A percentile compares a stretch with the other conserved stretches of the same genome.
Evolutionary conservation across 371 early-diverging fungal genomes (phyloP).

Genomic region (Rhizopus delemar): DNA sequence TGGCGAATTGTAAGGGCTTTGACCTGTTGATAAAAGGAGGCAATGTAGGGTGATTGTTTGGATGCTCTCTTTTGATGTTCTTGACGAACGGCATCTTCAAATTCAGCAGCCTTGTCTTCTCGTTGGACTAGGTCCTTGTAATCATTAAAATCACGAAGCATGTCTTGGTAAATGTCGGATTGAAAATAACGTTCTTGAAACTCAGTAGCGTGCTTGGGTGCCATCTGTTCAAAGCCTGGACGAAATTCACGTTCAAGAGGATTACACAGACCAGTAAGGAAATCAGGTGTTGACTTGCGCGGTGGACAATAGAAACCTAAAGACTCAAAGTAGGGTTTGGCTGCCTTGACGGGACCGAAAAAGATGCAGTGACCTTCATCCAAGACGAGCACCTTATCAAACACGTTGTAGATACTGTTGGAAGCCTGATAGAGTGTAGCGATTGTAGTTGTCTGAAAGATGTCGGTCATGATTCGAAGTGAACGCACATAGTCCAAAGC

Average conservation of each 20-base stretch:
- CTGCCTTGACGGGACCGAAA: conserved; percentile 68
- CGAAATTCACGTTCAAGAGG: conserved; percentile 60
- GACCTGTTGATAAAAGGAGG: conserved; percentile 60
- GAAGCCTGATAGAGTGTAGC: conserved; percentile 67
- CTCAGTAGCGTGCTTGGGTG: conserved; percentile 52
- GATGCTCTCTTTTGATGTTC: conserved; percentile 59
- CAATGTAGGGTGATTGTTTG: conserved; percentile 55
- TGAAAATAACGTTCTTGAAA: conserved; percentile 46
- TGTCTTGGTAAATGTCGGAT: conserved; percentile 32
- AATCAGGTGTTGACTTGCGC: conserved; percentile 77
- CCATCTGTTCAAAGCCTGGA: conserved; percentile 50
- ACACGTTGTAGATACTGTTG: conserved; percentile 72
- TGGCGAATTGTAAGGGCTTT: conserved; percentile 60
- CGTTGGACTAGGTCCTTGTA: conserved; percentile 40
- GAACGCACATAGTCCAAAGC: conserved; percentile 79
- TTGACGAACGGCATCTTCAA: conserved; percentile 50
- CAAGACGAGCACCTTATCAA: conserved; percentile 73
- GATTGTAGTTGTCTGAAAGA: conserved; percentile 60
- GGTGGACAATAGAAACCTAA: conserved; percentile 72
- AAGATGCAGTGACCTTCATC: conserved; percentile 74
- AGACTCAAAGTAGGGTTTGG: conserved; percentile 63
- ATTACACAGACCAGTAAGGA: conserved; percentile 70
- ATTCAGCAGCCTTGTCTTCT: conserved; percentile 41
- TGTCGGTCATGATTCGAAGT: conserved; percentile 66
- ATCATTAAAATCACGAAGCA: conserved; percentile 35